These are phyloP conservation scores for Taiwanofungus camphoratus DNA, from an alignment of 1,284 basidiomycete species.

Conservation along the genomic window DNA sequence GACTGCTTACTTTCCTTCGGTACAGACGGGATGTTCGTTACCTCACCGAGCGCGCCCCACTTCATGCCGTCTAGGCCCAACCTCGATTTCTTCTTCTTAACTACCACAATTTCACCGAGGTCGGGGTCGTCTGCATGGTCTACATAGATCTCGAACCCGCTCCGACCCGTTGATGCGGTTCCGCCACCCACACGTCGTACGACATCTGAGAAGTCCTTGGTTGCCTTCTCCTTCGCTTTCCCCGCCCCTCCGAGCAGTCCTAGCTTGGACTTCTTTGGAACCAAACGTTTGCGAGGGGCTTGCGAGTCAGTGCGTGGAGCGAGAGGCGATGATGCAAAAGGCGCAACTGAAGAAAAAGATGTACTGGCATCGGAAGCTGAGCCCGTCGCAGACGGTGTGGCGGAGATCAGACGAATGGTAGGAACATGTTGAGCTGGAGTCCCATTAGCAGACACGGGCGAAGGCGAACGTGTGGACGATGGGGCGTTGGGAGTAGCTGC, in stretches of 20 bases:
- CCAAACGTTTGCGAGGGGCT: slow-evolving; percentile 45
- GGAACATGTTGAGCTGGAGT: slow-evolving; percentile 36
- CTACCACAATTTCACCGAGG: slow-evolving; percentile 61
- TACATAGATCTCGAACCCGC: slow-evolving; percentile 68
- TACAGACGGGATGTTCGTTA: slow-evolving; percentile 51
- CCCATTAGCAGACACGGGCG: slow-evolving; percentile 20
- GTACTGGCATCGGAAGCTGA: slow-evolving; percentile 25
- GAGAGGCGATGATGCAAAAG: slow-evolving; percentile 26
- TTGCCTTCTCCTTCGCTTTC: slow-evolving; percentile 25
- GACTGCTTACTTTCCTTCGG: slow-evolving; percentile 22
- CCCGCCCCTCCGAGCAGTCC: slow-evolving; percentile 41
- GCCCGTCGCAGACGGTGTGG: slow-evolving; percentile 53
- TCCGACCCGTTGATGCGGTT: slow-evolving; percentile 33
- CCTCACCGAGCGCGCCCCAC: slow-evolving; percentile 52
- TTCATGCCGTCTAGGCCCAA: slow-evolving; percentile 53
- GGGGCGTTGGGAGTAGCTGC: too few relatives aligned
- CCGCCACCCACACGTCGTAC: slow-evolving; percentile 49
- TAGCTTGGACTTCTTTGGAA: slow-evolving; percentile 70
- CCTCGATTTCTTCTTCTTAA: slow-evolving; percentile 75
- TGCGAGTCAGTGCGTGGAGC: slow-evolving; percentile 28
- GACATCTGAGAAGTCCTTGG: slow-evolving; percentile 55
- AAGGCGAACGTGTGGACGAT: too few relatives aligned
- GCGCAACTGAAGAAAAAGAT: slow-evolving; percentile 25
- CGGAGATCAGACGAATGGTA: slow-evolving; percentile 61
- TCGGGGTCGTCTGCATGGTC: slow-evolving; percentile 61